Conservation (phyloP, 192 early-diverging fungal species). For the Backusella sp. region DNA sequence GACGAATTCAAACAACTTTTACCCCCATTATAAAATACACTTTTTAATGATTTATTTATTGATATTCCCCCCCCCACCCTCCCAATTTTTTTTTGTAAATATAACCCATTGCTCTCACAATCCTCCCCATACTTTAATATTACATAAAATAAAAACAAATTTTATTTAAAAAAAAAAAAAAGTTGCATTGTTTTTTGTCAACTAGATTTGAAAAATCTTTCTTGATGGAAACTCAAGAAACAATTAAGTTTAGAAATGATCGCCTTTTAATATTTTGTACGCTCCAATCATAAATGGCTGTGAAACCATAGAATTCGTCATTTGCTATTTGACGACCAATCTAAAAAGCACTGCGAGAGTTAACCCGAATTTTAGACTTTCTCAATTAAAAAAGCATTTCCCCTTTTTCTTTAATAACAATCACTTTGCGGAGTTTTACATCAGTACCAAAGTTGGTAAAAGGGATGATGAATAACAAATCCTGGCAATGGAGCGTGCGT, state of each 20-base stretch:
- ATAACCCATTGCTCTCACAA: not conserved
- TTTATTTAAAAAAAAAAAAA: not conserved
- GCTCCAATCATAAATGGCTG: not conserved
- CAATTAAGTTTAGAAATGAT: not conserved
- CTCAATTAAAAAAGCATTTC: not conserved
- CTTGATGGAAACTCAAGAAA: not conserved
- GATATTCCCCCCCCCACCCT: not conserved
- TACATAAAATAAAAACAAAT: too few relatives aligned
- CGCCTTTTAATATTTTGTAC: not conserved
- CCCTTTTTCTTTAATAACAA: not conserved
- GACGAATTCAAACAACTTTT: slow-evolving; percentile 32
- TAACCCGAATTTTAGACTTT: not conserved
- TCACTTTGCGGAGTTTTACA: not conserved
- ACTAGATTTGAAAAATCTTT: not conserved
- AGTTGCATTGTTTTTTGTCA: not conserved
- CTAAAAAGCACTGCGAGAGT: not conserved
- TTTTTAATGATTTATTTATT: not conserved
- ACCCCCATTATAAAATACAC: slow-evolving; percentile 12
- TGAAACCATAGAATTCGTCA: slow-evolving; percentile 2
- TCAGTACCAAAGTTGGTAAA: not conserved
- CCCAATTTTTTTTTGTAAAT: not conserved
- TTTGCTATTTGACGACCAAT: not conserved
- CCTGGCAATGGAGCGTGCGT: not conserved
- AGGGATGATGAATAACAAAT: not conserved
- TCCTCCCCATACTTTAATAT: not conserved